Percentiles rank a stretch among this genome's conserved stretches.
Conservation (phyloP, 2,329 filamentous ascomycete species). For the Fusarium gaditjirri region DNA sequence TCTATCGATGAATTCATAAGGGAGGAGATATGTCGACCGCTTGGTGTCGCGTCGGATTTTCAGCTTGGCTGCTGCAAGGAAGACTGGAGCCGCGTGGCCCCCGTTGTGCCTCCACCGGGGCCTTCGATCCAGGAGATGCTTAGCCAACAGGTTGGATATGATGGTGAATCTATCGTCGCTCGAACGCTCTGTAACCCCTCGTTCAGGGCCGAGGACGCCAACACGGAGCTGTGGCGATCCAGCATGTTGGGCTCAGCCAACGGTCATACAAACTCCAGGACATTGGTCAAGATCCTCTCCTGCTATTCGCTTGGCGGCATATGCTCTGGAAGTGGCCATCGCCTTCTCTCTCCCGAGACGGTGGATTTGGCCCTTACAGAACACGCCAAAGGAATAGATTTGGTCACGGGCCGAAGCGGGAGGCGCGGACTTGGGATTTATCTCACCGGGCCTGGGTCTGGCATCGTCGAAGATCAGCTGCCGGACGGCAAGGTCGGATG, state of each 20-base stretch:
- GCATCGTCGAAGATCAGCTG: not conserved
- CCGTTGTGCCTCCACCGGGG: not conserved
- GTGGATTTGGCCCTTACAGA: not conserved
- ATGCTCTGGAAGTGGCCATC: accelerated
- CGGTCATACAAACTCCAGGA: not conserved
- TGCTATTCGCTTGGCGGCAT: not conserved
- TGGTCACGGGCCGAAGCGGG: not conserved
- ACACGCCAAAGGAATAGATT: not conserved
- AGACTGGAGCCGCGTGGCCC: not conserved
- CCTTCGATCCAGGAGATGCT: not conserved
- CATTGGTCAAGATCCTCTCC: not conserved
- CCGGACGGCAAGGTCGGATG: not conserved
- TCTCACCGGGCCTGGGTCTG: not conserved
- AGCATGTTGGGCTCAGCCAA: not conserved
- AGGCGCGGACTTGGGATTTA: not conserved
- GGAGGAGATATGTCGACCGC: not conserved
- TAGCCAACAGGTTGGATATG: not conserved
- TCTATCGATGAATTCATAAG: not conserved
- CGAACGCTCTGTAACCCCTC: not conserved
- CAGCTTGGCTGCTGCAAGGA: not conserved
- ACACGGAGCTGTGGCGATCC: not conserved
- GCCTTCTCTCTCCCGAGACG: not conserved
- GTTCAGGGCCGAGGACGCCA: not conserved
- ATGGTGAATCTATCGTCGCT: not conserved
- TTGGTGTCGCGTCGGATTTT: not conserved